Evolutionary conservation across 2,329 filamentous ascomycete species (phyloP).

Genomic region (Alternaria burnsii): DNA sequence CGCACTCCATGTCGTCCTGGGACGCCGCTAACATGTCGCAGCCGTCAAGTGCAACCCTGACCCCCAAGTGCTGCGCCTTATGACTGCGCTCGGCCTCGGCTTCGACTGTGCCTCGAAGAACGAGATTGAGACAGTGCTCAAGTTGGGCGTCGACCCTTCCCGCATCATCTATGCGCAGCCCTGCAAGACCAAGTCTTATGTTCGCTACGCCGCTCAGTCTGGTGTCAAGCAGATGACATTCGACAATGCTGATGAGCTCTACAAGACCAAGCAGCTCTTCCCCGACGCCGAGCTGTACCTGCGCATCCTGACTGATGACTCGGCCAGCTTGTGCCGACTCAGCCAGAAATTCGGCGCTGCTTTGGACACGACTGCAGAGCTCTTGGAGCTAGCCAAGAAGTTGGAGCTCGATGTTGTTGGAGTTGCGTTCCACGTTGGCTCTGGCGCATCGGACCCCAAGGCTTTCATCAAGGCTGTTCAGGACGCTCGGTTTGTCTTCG

Average conservation of each 20-base stretch:
- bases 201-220: slow-evolving; percentile 84
- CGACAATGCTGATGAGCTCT: slow-evolving; percentile 96
- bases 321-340: slow-evolving; percentile 89
- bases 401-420: slow-evolving; percentile 91
- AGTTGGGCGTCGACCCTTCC: slow-evolving; percentile 81
- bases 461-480: slow-evolving; percentile 91
- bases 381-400: slow-evolving; percentile 81
- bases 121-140: slow-evolving; percentile 92
- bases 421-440: slow-evolving; percentile 97
- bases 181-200: slow-evolving; percentile 98
- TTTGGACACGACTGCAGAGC: slow-evolving; percentile 78
- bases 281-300: slow-evolving; percentile 90
- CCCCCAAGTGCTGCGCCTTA: slow-evolving; percentile 83
- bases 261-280: slow-evolving; percentile 94
- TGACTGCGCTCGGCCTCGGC: slow-evolving; percentile 87
- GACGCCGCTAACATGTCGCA: slow-evolving; percentile 51
- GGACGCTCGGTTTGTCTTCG: slow-evolving; percentile 88
- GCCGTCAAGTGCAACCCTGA: slow-evolving; percentile 99
- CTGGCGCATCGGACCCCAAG: slow-evolving; percentile 90
- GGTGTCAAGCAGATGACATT: slow-evolving; percentile 99
- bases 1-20: background rate
- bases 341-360: slow-evolving; percentile 98
- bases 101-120: slow-evolving; percentile 99
- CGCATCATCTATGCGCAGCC: slow-evolving; percentile 99
- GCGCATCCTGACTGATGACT: slow-evolving; percentile 96